A percentile compares a stretch with the other conserved stretches of the same genome.
phyloP scores from a whole-genome alignment of 768 basidiomycete species.

The Mycena indigotica region DNA sequence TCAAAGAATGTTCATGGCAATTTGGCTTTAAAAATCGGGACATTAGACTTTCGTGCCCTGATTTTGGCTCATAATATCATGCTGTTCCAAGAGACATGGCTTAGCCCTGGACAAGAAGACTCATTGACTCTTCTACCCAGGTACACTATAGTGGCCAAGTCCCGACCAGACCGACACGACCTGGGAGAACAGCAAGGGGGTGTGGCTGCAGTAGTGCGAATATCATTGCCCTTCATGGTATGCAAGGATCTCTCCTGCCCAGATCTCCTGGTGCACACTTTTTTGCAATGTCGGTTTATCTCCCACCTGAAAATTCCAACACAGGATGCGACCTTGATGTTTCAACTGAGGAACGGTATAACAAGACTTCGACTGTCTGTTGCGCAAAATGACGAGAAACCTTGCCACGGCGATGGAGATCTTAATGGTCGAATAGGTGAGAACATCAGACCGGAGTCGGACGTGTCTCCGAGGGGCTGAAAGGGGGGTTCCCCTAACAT shows the following conservation, averaged over 20 bases:
- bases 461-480: no score
- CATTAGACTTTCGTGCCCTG: not conserved
- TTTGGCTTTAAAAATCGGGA: conserved; percentile 6
- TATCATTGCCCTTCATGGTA: not conserved
- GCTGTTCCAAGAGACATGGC: conserved; percentile 13
- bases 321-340: not conserved
- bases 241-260: conserved; percentile 1
- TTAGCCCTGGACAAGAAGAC: conserved; percentile 8
- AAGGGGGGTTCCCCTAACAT: no score
- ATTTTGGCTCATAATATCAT: conserved; percentile 6
- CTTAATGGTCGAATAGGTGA: not conserved
- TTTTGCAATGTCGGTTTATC: conserved; percentile 4
- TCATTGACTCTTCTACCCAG: conserved; percentile 1
- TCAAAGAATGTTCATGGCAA: conserved; percentile 12
- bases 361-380: not conserved
- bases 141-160: conserved; percentile 9
- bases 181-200: conserved; percentile 2
- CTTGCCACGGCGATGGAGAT: conserved; percentile 1
- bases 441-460: no score
- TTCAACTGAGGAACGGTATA: not conserved
- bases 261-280: conserved; percentile 7
- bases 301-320: conserved; percentile 4
- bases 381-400: not conserved
- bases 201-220: conserved; percentile 3
- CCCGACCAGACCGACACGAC: conserved; percentile 7